phyloP scores from a whole-genome alignment of 805 yeast genomes.

The Wickerhamomyces silvicola region DNA sequence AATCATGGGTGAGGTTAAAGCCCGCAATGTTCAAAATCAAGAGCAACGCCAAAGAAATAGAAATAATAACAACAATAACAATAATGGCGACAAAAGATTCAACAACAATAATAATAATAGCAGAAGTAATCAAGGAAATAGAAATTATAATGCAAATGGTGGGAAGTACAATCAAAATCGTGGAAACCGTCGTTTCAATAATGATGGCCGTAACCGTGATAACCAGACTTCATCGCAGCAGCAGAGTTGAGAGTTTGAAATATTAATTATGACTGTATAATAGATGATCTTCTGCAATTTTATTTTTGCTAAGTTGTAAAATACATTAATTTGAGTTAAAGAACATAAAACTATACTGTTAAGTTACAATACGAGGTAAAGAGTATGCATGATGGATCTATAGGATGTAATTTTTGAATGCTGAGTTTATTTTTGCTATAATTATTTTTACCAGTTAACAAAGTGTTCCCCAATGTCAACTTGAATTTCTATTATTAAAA shows the following conservation, averaged over 20 bases:
- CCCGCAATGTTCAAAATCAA: slow-evolving; percentile 47
- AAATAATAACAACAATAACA: slow-evolving; percentile 34
- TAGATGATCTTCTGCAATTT: slow-evolving; percentile 5
- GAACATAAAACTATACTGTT: too few species aligned
- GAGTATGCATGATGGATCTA: too few species aligned
- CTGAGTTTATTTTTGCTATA: too few species aligned
- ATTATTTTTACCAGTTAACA: too few species aligned
- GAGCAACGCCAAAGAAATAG: slow-evolving; percentile 38
- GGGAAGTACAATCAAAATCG: slow-evolving; percentile 11
- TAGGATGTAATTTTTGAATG: too few species aligned
- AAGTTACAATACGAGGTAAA: too few species aligned
- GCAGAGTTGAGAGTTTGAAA: slow-evolving; percentile 12
- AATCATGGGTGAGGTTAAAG: slow-evolving; percentile 69
- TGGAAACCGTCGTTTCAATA: slow-evolving; percentile 6
- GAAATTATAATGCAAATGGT: slow-evolving; percentile 22
- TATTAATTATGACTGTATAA: slow-evolving; percentile 4
- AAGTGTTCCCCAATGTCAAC: too few species aligned
- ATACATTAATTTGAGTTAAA: too few species aligned
- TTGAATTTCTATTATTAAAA: too few species aligned
- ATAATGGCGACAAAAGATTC: slow-evolving; percentile 18
- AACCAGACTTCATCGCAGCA: slow-evolving; percentile 6
- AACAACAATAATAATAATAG: slow-evolving; percentile 28
- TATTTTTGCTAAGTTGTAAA: too few species aligned
- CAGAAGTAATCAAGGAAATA: slow-evolving; percentile 22
- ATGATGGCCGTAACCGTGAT: slow-evolving; percentile 6